Base-by-base conservation (phyloP, 768 basidiomycete species). In the Psilocybe tampanensis region DNA sequence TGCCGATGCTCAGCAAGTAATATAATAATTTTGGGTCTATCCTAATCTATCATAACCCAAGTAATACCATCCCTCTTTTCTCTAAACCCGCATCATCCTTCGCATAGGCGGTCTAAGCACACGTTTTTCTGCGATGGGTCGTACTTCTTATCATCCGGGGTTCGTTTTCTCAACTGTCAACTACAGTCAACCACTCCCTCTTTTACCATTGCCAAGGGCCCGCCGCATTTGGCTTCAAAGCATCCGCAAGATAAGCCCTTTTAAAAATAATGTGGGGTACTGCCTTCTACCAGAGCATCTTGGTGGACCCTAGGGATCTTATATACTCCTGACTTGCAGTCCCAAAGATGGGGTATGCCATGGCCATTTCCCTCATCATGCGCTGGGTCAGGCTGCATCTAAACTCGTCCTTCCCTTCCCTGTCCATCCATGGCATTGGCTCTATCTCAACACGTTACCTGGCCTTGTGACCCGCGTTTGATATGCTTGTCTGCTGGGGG, bases 1-100 rank as follows among this genome's bases (percentile, higher is more conserved):
- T 96, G 52, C 90, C 93, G 8, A 62, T 76, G 17, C 76, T 80
- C 62, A 79, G 79, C 66, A 75, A 62, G 64, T 51, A 29, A 22
- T 55, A 32, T 45, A 3, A 39, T n/a, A 39, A 39, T 39, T 6
- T 51, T 45, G 29, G 26, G 21, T 19, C 34, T 43, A 18, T 15
- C 34, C 23, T 36, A 55, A 39, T 55, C 15, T 48, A 13, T 45
- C 18, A 29, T 48, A 48, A n/a, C 47, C 47, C 47, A 26, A 48
- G 26, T 32, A n/a, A 48, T 48, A 48, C 6, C n/a, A 48, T 23
- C 29, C 47, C 47, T 18, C 29, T 34, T 33, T 39, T 48, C n/a
- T 32, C 47, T 32, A 17, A 23, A n/a, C 47, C 29, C 12, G 47
- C 17, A 29, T 29, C 29, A 48, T 48, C 33, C n/a, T 17, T 33